phyloP scores from a whole-genome alignment of 495 filamentous ascomycete genomes.

The Platismatia glauca region DNA sequence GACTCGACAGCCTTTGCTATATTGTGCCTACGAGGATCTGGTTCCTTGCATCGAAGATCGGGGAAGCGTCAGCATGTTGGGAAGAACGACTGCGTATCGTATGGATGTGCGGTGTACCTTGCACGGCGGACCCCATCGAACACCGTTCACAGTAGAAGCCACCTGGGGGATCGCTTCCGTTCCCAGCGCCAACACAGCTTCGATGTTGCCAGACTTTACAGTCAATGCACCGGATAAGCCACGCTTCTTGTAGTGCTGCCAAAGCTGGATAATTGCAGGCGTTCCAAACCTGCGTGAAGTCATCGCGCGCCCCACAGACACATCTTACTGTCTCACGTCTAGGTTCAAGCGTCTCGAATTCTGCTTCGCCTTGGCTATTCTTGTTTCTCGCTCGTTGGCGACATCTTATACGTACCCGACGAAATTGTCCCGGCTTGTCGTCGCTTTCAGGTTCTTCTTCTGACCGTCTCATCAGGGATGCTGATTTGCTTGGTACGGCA shows the following conservation, averaged over 20 bases:
- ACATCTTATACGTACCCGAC: conserved; percentile 3
- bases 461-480: neutral
- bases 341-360: too few species aligned
- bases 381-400: neutral
- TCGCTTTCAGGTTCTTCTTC: neutral
- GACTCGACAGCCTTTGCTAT: too few species aligned
- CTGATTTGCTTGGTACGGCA: neutral
- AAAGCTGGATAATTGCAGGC: neutral
- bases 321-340: neutral
- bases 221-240: neutral
- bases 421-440: neutral
- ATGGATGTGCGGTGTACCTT: too few species aligned
- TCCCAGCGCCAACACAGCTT: neutral
- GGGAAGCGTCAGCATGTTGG: too few species aligned
- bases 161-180: neutral
- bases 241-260: neutral
- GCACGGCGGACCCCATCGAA: too few species aligned
- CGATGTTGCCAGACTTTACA: neutral
- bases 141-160: neutral
- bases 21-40: too few species aligned
- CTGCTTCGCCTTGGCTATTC: neutral
- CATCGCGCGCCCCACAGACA: neutral
- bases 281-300: neutral
- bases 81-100: too few species aligned
- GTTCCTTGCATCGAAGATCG: too few species aligned